These are phyloP conservation scores for Cyberlindnera mrakii DNA, from an alignment of 805 yeast genomes.

Conservation along the genomic window DNA sequence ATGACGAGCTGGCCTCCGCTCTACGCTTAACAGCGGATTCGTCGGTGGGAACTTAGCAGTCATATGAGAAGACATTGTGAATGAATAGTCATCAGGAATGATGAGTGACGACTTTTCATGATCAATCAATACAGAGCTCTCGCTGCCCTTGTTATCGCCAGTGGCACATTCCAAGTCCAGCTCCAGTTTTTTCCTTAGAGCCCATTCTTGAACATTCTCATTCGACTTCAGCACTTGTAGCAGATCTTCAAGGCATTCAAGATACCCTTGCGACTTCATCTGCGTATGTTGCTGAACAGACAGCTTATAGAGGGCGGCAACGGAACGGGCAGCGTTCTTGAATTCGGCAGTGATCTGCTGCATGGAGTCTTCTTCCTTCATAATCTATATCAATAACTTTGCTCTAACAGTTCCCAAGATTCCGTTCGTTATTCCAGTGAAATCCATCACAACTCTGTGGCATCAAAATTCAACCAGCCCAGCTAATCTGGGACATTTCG, in stretches of 20 bases:
- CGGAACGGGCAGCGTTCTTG: slow-evolving; percentile 65
- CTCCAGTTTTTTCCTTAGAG: slow-evolving; percentile 41
- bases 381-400: not conserved
- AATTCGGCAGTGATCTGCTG: slow-evolving; percentile 40
- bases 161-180: slow-evolving; percentile 19
- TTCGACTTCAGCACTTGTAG: slow-evolving; percentile 32
- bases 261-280: slow-evolving; percentile 47
- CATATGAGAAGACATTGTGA: slow-evolving; percentile 9
- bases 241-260: slow-evolving; percentile 56
- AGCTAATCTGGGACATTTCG: too few relatives aligned
- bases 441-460: too few relatives aligned
- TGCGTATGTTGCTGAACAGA: slow-evolving; percentile 39
- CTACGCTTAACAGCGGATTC: slow-evolving; percentile 12
- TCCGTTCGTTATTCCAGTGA: too few relatives aligned
- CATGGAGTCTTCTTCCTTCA: slow-evolving; percentile 1
- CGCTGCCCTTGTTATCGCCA: not conserved
- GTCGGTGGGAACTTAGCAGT: slow-evolving; percentile 19
- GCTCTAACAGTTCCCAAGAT: too few relatives aligned
- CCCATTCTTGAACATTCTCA: slow-evolving; percentile 48
- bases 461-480: too few relatives aligned
- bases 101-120: not conserved
- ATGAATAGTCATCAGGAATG: slow-evolving; percentile 14
- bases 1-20: not conserved
- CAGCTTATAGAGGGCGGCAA: slow-evolving; percentile 57
- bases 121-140: not conserved